Conservation (phyloP, 2,329 filamentous ascomycete species). For the Phaeophleospora eucalypticola region DNA sequence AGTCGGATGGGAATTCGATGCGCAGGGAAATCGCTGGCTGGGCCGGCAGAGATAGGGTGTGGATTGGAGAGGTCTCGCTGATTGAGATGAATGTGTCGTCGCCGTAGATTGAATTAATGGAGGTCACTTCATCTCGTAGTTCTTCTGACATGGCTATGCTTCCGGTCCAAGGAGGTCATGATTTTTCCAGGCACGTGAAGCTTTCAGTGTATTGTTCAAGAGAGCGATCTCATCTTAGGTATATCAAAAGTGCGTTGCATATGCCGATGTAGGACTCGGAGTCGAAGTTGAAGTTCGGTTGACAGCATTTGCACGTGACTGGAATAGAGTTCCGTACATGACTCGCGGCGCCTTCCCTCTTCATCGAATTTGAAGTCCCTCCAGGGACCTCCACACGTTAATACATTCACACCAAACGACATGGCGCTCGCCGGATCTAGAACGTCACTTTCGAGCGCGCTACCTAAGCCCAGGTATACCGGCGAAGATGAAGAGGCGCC, state of each 20-base stretch:
- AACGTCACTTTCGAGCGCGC: constrained; percentile 66
- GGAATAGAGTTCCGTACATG: background rate
- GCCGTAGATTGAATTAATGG: constrained; percentile 81
- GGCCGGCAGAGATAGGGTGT: constrained; percentile 65
- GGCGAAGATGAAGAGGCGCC: constrained; percentile 82
- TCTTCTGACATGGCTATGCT: constrained; percentile 33
- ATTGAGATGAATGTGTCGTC: constrained; percentile 53
- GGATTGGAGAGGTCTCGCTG: constrained; percentile 33
- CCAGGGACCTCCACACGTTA: background rate
- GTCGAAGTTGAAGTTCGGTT: no score
- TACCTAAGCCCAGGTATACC: constrained; percentile 87
- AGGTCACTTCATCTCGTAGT: constrained; percentile 70
- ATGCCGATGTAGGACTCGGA: no score
- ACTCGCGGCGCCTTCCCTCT: background rate
- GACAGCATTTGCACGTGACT: background rate
- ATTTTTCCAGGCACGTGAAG: no score
- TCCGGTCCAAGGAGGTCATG: no score
- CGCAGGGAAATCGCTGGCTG: constrained; percentile 52
- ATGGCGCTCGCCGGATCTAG: constrained; percentile 22
- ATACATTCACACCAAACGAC: constrained; percentile 3
- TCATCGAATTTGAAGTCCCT: constrained; percentile 5
- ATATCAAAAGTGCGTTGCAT: no score
- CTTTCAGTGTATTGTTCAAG: no score
- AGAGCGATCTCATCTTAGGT: no score
- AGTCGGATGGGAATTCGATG: constrained; percentile 66